Evolutionary conservation across 2,329 filamentous ascomycete species (phyloP).

Genomic region (Calonectria pteridis): DNA sequence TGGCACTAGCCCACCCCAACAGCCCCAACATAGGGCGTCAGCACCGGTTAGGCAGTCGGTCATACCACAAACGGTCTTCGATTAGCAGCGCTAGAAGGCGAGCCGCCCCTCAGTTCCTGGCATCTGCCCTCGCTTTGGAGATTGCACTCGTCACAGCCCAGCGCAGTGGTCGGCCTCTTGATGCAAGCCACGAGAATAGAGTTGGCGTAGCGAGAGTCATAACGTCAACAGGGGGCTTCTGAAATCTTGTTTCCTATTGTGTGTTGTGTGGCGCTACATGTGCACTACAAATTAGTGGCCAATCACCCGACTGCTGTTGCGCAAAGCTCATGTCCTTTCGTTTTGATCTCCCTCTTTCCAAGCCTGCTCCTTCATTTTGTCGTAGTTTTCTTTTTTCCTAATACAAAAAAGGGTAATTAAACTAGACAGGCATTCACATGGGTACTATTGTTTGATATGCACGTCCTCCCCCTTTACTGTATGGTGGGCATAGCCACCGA

Average conservation of each 20-base stretch:
- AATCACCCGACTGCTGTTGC: not conserved
- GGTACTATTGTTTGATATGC: not conserved
- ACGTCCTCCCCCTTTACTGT: slow-evolving; percentile 41
- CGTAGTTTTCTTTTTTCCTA: not conserved
- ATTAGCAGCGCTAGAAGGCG: slow-evolving; percentile 3
- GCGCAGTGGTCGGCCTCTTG: not conserved
- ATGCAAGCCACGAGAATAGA: not conserved
- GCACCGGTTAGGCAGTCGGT: not conserved
- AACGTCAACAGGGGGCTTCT: not conserved
- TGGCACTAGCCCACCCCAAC: not conserved
- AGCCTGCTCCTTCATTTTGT: not conserved
- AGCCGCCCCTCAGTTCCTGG: slow-evolving; percentile 5
- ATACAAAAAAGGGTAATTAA: not conserved
- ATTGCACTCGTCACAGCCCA: not conserved
- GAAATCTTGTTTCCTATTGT: not conserved
- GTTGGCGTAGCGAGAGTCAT: not conserved
- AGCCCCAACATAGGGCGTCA: not conserved
- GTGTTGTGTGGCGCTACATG: slow-evolving; percentile 1
- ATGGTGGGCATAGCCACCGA: slow-evolving; percentile 86
- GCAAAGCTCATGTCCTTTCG: not conserved
- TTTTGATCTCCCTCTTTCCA: not conserved
- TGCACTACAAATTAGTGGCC: slow-evolving; percentile 10
- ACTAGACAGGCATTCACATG: not conserved
- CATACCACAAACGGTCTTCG: slow-evolving; percentile 1
- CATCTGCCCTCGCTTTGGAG: not conserved